These are phyloP conservation scores for Mycena amicta DNA, from an alignment of 768 basidiomycete species.

Conservation along the genomic window DNA sequence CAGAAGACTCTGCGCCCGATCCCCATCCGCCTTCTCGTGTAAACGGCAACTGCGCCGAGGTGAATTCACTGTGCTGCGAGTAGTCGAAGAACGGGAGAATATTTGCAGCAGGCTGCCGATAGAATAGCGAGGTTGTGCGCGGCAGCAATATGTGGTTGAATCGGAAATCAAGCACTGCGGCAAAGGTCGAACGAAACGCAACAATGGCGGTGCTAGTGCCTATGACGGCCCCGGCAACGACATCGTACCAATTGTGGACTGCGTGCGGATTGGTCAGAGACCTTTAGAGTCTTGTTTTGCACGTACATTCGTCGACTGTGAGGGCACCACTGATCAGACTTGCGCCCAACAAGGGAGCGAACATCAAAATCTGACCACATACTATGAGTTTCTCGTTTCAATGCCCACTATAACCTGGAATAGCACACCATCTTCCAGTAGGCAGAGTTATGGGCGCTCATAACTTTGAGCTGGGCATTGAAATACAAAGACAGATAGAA, in stretches of 20 bases:
- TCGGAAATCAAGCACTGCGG: slow-evolving; percentile 53
- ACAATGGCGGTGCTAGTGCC: slow-evolving; percentile 51
- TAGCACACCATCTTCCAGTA: slow-evolving; percentile 72
- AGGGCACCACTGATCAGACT: slow-evolving; percentile 56
- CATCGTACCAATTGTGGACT: slow-evolving; percentile 63
- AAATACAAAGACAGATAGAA: slow-evolving; percentile 49
- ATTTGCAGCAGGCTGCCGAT: slow-evolving; percentile 31
- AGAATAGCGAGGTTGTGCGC: slow-evolving; percentile 48
- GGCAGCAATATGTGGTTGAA: slow-evolving; percentile 63
- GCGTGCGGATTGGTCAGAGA: no score
- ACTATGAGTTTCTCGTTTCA: no score
- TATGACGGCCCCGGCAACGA: slow-evolving; percentile 53
- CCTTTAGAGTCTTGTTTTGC: no score
- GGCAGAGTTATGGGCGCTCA: slow-evolving; percentile 59
- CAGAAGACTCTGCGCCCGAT: slow-evolving; percentile 34
- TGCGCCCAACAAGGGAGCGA: slow-evolving; percentile 58
- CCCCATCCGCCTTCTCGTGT: slow-evolving; percentile 51
- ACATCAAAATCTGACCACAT: slow-evolving; percentile 54
- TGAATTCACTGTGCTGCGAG: slow-evolving; percentile 29
- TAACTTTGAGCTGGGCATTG: slow-evolving; percentile 61
- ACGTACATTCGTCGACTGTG: slow-evolving; percentile 58
- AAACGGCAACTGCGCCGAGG: slow-evolving; percentile 40
- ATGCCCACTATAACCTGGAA: no score
- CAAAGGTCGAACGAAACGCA: slow-evolving; percentile 59
- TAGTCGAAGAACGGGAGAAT: slow-evolving; percentile 39